Conservation (phyloP, 2,329 filamentous ascomycete species). For the Xylariales sp. region DNA sequence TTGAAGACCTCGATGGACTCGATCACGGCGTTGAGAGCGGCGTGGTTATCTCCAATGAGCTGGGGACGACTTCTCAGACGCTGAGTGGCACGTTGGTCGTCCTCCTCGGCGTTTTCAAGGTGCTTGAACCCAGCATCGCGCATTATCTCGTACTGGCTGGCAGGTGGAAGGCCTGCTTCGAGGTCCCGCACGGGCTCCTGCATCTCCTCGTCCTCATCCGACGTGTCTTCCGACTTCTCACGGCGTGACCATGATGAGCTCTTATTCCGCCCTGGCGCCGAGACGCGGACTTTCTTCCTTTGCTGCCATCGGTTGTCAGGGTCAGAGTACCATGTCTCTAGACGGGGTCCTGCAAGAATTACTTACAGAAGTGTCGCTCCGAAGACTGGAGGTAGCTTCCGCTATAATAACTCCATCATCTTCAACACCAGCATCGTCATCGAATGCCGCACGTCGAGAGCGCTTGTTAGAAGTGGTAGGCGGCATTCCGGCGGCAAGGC, state of each 20-base stretch:
- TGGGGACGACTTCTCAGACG: slow-evolving; percentile 48
- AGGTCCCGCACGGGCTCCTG: slow-evolving; percentile 19
- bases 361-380: slow-evolving; percentile 29
- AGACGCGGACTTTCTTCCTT: slow-evolving; percentile 33
- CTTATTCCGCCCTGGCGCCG: background rate
- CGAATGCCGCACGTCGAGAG: slow-evolving; percentile 30
- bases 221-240: slow-evolving; percentile 16
- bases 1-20: slow-evolving; percentile 83
- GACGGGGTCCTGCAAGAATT: too few relatives aligned
- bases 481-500: slow-evolving; percentile 21
- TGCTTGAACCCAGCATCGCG: slow-evolving; percentile 57
- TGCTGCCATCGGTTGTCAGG: too few relatives aligned
- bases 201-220: slow-evolving; percentile 27
- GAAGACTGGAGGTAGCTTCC: slow-evolving; percentile 37
- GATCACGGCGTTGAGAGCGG: slow-evolving; percentile 80
- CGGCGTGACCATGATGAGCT: slow-evolving; percentile 14
- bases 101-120: slow-evolving; percentile 49
- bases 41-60: slow-evolving; percentile 61
- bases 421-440: slow-evolving; percentile 30
- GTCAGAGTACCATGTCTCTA: too few relatives aligned
- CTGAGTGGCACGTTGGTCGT: slow-evolving; percentile 62
- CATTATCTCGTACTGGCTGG: slow-evolving; percentile 58
- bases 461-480: slow-evolving; percentile 34
- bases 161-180: slow-evolving; percentile 33
- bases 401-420: slow-evolving; percentile 23